phyloP scores from a whole-genome alignment of 768 basidiomycete genomes.

The Mycena rosella region DNA sequence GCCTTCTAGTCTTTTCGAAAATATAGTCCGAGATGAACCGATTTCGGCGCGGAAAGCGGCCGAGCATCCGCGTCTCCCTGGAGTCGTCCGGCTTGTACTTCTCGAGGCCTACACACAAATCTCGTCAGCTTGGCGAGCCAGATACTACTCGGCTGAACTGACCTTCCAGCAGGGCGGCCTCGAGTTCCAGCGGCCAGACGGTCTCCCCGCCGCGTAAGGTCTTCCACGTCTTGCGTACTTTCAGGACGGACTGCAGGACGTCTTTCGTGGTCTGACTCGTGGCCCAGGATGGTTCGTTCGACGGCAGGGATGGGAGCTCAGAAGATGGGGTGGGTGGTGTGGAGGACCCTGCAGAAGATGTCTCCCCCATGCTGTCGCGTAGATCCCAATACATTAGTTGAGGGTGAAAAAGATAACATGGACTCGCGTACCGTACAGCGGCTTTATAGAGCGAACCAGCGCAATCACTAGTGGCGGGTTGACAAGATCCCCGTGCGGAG shows the following conservation, averaged over 20 bases:
- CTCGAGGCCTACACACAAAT: conserved; percentile 53
- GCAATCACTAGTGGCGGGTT: neutral
- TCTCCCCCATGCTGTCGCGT: conserved; percentile 9
- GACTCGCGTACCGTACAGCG: conserved; percentile 4
- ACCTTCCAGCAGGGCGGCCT: conserved; percentile 85
- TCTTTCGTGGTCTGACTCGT: conserved; percentile 56
- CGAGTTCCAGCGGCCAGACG: conserved; percentile 78
- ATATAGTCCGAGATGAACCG: conserved; percentile 74
- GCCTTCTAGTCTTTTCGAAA: conserved; percentile 71
- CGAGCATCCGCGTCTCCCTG: conserved; percentile 59
- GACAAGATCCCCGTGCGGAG: conserved; percentile 6
- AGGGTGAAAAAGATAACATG: neutral
- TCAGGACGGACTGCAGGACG: too few species aligned
- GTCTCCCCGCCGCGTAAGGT: too few species aligned
- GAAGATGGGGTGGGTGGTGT: conserved; percentile 29
- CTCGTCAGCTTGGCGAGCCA: neutral
- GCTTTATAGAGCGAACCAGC: conserved; percentile 7
- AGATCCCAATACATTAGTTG: conserved; percentile 27
- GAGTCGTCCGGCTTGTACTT: conserved; percentile 63
- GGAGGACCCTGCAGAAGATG: too few species aligned
- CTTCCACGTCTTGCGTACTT: too few species aligned
- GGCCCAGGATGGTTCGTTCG: conserved; percentile 21
- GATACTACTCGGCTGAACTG: neutral
- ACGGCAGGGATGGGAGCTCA: conserved; percentile 8
- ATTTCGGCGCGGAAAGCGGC: too few species aligned